Conservation (phyloP, 257 asterid genomes). For the Ajuga chamaepitys region DNA sequence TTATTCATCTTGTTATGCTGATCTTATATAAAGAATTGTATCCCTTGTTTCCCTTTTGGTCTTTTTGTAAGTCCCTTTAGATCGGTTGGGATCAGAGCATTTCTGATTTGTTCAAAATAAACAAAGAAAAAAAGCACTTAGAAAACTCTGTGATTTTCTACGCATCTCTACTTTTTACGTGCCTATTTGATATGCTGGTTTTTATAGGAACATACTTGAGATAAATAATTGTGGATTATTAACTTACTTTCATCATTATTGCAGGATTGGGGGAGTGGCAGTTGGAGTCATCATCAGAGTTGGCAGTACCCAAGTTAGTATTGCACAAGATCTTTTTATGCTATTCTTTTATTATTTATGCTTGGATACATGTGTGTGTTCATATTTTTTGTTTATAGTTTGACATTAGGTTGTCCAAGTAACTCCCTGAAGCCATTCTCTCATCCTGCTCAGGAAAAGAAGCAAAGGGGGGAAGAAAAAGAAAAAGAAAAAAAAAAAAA, state of each 20-base stretch:
- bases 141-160: background rate
- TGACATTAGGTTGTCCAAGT: background rate
- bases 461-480: too few relatives aligned
- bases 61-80: background rate
- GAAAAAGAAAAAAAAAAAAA: background rate
- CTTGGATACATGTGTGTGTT: background rate
- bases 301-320: slow-evolving; percentile 75
- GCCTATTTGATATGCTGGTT: background rate
- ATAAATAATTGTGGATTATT: background rate
- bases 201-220: slow-evolving; percentile 2
- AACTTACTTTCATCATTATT: slow-evolving; percentile 14
- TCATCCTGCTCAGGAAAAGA: background rate
- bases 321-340: slow-evolving; percentile 11
- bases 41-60: background rate
- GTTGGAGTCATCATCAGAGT: slow-evolving; percentile 74
- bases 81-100: background rate
- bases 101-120: background rate
- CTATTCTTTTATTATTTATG: slow-evolving; percentile 4
- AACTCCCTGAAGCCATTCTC: background rate
- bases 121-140: background rate
- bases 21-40: background rate
- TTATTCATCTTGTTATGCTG: background rate
- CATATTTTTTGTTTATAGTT: background rate
- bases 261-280: slow-evolving; percentile 74
- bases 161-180: background rate